phyloP scores from a whole-genome alignment of 2,329 filamentous ascomycete species.

The Cordyceps javanica region DNA sequence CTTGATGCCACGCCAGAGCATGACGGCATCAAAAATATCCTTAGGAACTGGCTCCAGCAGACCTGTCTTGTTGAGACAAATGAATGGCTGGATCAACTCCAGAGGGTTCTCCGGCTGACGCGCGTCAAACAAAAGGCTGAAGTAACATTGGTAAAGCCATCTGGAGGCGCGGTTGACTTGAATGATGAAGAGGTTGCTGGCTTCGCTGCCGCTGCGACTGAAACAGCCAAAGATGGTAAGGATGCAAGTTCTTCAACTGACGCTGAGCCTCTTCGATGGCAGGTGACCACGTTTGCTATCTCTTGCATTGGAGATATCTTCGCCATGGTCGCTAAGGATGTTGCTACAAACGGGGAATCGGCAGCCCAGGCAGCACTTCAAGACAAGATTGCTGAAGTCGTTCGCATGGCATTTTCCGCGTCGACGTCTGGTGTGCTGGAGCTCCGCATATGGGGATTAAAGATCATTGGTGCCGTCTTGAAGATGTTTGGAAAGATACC shows the following conservation, averaged over 20 bases:
- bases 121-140: conserved; percentile 58
- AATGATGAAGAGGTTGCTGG: conserved; percentile 96
- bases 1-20: conserved; percentile 73
- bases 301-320: conserved; percentile 81
- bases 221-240: conserved; percentile 49
- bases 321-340: conserved; percentile 69
- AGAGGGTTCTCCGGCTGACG: conserved; percentile 83
- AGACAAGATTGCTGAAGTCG: conserved; percentile 79
- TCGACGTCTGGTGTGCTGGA: conserved; percentile 91
- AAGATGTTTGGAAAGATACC: conserved; percentile 95
- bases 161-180: conserved; percentile 62
- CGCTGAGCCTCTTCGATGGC: conserved; percentile 89
- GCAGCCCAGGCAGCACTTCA: conserved; percentile 74
- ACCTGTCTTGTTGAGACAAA: conserved; percentile 74
- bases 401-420: conserved; percentile 94
- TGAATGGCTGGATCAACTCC: conserved; percentile 84
- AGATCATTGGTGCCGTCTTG: conserved; percentile 87
- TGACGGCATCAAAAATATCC: conserved; percentile 75
- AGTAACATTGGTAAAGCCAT: conserved; percentile 37
- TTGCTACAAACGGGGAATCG: conserved; percentile 71
- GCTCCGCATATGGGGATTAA: conserved; percentile 81
- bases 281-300: conserved; percentile 92
- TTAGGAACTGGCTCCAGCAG: conserved; percentile 90
- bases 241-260: conserved; percentile 45
- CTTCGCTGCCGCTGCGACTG: conserved; percentile 71